Evolutionary conservation across 2,329 filamentous ascomycete species (phyloP), one percentile per base, ranked within the genome.

Genomic region (Colletotrichum sublineola): DNA sequence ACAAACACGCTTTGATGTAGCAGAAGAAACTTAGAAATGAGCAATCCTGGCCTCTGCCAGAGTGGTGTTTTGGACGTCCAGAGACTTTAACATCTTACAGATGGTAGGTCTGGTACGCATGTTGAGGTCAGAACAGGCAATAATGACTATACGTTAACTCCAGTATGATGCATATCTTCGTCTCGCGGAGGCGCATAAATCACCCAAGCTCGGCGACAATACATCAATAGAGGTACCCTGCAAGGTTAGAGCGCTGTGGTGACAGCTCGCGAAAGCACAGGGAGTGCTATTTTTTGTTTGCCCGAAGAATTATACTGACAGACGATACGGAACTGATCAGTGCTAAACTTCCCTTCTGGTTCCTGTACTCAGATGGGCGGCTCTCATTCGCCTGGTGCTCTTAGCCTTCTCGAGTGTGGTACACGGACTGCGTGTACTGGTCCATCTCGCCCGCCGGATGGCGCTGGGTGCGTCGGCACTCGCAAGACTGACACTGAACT

Each of bases 391-490:
- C 67, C 50, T 38, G 52, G 38, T 53, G 15, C 20, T 52, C 24
- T 53, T 63, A 58, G 71, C 56, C 61, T 73, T 50, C 48, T 58
- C 62, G 31, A 29, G 20, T 57, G 31, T 31, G 56, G 63, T 71
- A 71, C 67, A 44, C 56, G 14, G 33, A 40, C 42, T 71, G 50
- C 67, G 48, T 31, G 71, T 73, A 67, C 62, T 56, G 57, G 48
- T 36, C 15, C 11, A 29, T 73, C 15, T 48, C 67, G 71, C 71
- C 67, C 62, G 71, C 67, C 62, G 71, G 67, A 67, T 56, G 52
- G 20, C 36, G 24, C 60, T 63, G 60, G 55, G 55, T 65, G 61
- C 61, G 40, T 36, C 53, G 42, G 33, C 50, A 55, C 62, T 55
- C 48, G n/a, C n/a, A 50, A 52, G 33, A 52, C 55, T 36, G 52